A percentile compares a stretch with the other conserved stretches of the same genome.
Conservation (phyloP, 495 filamentous ascomycete species). For the Penicillium tannophilum region DNA sequence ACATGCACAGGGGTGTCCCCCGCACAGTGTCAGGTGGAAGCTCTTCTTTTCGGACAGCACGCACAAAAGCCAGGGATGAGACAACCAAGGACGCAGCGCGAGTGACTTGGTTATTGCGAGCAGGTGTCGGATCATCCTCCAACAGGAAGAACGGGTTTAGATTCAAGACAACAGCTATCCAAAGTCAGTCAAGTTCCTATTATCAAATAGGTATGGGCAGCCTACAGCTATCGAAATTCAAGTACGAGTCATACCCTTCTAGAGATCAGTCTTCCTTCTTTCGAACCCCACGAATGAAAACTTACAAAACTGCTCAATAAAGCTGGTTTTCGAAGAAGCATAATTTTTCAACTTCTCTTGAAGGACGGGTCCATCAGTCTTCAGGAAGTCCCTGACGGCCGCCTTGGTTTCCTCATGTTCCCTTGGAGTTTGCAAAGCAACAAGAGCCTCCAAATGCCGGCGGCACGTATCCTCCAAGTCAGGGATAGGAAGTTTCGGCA, state of each 20-base stretch:
- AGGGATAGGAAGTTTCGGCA: conserved; percentile 92
- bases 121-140: conserved; percentile 96
- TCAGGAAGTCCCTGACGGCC: conserved; percentile 84
- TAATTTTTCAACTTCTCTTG: conserved; percentile 92
- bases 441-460: conserved; percentile 79
- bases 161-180: conserved; percentile 83
- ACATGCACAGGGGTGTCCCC: conserved; percentile 89
- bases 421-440: conserved; percentile 74
- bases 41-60: conserved; percentile 91
- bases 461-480: conserved; percentile 81
- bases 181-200: not conserved
- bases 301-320: conserved; percentile 99
- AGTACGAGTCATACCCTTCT: conserved; percentile 96
- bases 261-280: conserved; percentile 3
- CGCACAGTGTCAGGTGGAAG: conserved; percentile 85
- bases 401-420: conserved; percentile 83
- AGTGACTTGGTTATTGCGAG: conserved; percentile 93
- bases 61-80: conserved; percentile 88
- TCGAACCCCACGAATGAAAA: conserved; percentile 11
- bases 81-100: conserved; percentile 89
- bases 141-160: conserved; percentile 97
- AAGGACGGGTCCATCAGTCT: conserved; percentile 77
- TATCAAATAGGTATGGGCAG: not conserved
- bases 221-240: conserved; percentile 92
- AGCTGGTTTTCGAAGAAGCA: conserved; percentile 89